These are phyloP conservation scores for Pythium dissotocum DNA, from an alignment of 352 stramenopile species.

Conservation along the genomic window DNA sequence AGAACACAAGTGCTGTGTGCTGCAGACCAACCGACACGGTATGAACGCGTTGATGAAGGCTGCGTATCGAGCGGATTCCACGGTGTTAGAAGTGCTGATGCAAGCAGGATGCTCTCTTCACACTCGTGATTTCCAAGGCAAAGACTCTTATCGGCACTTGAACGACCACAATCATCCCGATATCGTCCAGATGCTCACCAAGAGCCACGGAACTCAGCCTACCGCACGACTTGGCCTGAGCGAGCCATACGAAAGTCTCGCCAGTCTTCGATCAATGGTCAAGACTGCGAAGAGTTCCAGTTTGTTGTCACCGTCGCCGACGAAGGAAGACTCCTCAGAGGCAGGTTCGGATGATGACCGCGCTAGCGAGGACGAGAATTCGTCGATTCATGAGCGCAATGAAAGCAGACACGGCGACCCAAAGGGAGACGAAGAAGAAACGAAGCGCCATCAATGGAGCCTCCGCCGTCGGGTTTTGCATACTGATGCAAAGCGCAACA, in stretches of 20 bases:
- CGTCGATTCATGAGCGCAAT: background rate
- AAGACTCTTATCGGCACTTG: constrained; percentile 43
- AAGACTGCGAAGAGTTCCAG: background rate
- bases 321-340: background rate
- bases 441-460: constrained; percentile 30
- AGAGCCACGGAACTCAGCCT: constrained; percentile 1
- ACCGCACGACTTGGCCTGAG: background rate
- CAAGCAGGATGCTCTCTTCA: constrained; percentile 36
- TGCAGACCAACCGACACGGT: constrained; percentile 49
- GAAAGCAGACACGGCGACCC: background rate
- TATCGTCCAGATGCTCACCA: constrained; percentile 37
- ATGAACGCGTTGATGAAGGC: constrained; percentile 48
- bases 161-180: constrained; percentile 46
- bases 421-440: background rate
- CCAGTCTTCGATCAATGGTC: background rate
- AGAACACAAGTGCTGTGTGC: constrained; percentile 38
- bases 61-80: constrained; percentile 40
- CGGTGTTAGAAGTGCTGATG: constrained; percentile 44
- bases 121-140: constrained; percentile 48
- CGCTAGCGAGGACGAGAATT: background rate
- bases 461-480: constrained; percentile 41
- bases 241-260: background rate
- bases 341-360: background rate
- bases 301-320: background rate
- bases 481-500: constrained; percentile 26